phyloP scores from a whole-genome alignment of 306 rosid species.

The Cicer pinnatifidum region DNA sequence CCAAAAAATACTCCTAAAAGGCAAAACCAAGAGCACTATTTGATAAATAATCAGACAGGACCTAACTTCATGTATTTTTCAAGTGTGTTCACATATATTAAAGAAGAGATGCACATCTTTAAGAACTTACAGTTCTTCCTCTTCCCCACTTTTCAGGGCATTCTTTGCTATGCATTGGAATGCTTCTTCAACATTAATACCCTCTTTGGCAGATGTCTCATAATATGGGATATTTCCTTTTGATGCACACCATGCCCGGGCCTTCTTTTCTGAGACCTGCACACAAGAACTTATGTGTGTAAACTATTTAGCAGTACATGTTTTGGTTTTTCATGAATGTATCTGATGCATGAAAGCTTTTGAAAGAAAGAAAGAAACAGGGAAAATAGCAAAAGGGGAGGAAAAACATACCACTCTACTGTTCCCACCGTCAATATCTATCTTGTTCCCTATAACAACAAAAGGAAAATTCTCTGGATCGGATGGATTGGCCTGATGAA shows the following conservation, averaged over 20 bases:
- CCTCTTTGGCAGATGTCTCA: conserved; percentile 99
- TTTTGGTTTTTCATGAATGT: conserved; percentile 12
- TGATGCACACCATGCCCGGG: conserved; percentile 99
- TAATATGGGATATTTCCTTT: conserved; percentile 98
- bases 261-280: conserved; percentile 96
- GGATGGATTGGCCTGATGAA: conserved; percentile 92
- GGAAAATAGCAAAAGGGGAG: conserved; percentile 29
- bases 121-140: conserved; percentile 93
- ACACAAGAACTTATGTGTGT: conserved; percentile 31
- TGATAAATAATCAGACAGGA: conserved; percentile 28
- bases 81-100: conserved; percentile 23
- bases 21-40: conserved; percentile 28
- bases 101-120: conserved; percentile 31
- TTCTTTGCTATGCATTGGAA: conserved; percentile 94
- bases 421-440: conserved; percentile 95
- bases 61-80: conserved; percentile 19
- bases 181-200: conserved; percentile 95
- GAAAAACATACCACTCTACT: conserved; percentile 83
- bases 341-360: conserved; percentile 2
- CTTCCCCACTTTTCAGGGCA: conserved; percentile 96
- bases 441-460: conserved; percentile 95
- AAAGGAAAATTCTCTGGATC: conserved; percentile 99
- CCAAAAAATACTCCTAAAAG: conserved; percentile 11
- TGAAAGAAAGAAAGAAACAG: background rate
- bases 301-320: conserved; percentile 20